These are phyloP conservation scores for Solanum hybrid DNA, from an alignment of 305 asterid species.

Conservation along the genomic window DNA sequence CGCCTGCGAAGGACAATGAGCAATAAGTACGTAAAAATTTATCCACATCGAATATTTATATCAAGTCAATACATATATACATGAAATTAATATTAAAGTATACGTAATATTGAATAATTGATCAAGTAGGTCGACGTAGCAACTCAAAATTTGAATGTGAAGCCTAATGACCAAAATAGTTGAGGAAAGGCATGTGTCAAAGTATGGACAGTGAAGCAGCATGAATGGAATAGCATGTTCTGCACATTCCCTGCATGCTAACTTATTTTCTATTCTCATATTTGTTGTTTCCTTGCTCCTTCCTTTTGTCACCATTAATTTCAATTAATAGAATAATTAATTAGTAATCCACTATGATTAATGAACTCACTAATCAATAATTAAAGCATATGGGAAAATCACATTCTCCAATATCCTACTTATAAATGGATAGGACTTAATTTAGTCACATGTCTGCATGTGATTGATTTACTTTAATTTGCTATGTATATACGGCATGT, in stretches of 20 bases:
- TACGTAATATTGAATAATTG: not conserved
- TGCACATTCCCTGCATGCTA: conserved; percentile 90
- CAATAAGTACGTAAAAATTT: not conserved
- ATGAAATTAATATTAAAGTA: not conserved
- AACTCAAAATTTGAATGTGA: not conserved
- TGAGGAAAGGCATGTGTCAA: conserved; percentile 46
- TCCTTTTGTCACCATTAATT: not conserved
- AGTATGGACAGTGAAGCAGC: conserved; percentile 72
- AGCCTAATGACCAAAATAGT: not conserved
- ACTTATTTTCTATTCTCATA: not conserved
- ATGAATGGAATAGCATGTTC: conserved; percentile 81
- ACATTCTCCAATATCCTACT: not conserved
- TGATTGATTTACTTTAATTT: conserved; percentile 5
- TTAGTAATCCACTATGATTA: not conserved
- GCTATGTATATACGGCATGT: conserved; percentile 21
- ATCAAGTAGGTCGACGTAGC: not conserved
- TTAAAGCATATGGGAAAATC: not conserved
- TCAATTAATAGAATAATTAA: not conserved
- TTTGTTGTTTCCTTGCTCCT: not conserved
- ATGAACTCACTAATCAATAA: not conserved
- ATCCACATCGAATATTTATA: not conserved
- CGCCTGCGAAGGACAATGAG: not conserved
- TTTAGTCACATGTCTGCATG: conserved; percentile 38
- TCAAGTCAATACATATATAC: too few species aligned
- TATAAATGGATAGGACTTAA: conserved; percentile 1